Base-by-base conservation (phyloP, 2,329 filamentous ascomycete genomes). In the Xylaria sp. region DNA sequence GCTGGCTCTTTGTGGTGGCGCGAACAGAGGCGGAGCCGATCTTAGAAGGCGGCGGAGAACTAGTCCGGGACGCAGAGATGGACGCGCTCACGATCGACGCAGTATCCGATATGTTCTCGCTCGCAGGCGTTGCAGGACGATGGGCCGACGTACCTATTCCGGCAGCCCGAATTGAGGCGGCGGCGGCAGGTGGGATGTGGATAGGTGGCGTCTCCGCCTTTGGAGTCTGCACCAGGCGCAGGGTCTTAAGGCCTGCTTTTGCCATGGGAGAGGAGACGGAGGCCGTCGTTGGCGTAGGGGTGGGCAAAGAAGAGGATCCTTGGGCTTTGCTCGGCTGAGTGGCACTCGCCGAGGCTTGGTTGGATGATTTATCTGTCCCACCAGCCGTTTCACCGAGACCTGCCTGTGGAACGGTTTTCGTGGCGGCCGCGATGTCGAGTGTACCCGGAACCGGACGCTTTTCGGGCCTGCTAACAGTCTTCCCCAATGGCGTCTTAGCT, bases 51-150 rank as follows among this genome's bases (percentile, higher is more conserved):
- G 87, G 88, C 2, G 90, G 89, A 3, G 89, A 91, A 66, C 80
- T 89, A 16, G 89, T 84, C 40, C 89, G 83, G 13, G 90, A 85
- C 16, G 78, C 76, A 1, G 82, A 90, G 29, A 89, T 73, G 1
- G 89, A 90, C 2, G 85, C 80, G 16, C 90, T 92, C 4, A 90
- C 80, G 19, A 92, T 76, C 0, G 88, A 92, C 9, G 89, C 85
- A 50, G 83, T 90, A 66, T 93, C 90, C n/a, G 88, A 91, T 34
- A 90, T 78, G 51, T 85, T 77, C 65, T 92, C 90, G 66, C 88
- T 92, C 1, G 76, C 82, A 0, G 90, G 89, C 1, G 89, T 92
- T 22, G 85, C 85, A n/a, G 90, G 88, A 6, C 82, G 77, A 52
- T 87, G 73, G 29, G 69, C 56, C 56, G 46, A 74, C 66, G 62